Conservation (phyloP, 2,329 filamentous ascomycete species). For the Verticillium klebahnii region DNA sequence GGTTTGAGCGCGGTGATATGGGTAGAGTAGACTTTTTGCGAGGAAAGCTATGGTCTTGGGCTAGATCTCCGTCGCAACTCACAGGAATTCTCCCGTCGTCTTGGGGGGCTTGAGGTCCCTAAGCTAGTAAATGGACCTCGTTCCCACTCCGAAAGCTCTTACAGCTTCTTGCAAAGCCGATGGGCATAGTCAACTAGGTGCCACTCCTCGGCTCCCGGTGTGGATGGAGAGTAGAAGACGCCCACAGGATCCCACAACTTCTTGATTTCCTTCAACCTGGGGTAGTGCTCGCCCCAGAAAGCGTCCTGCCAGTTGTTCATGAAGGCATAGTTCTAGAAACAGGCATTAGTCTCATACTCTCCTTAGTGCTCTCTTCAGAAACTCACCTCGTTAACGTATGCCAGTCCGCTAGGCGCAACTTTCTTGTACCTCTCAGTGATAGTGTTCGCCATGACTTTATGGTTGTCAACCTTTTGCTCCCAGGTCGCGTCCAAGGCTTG, state of each 20-base stretch:
- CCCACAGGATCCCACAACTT: constrained; percentile 39
- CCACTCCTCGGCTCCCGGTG: constrained; percentile 12
- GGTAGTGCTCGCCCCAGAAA: constrained; percentile 11
- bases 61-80: too few species aligned
- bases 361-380: constrained; percentile 10
- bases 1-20: constrained; percentile 44
- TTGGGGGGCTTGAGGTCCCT: too few species aligned
- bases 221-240: constrained; percentile 34
- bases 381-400: constrained; percentile 11
- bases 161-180: constrained; percentile 9
- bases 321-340: constrained; percentile 10
- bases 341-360: background rate
- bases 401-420: constrained; percentile 7
- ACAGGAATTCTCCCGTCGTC: too few species aligned
- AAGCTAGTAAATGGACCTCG: too few species aligned
- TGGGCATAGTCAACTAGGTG: constrained; percentile 9
- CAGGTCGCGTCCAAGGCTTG: constrained; percentile 6
- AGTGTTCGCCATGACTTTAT: constrained; percentile 13
- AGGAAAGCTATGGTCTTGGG: too few species aligned
- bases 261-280: constrained; percentile 40
- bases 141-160: background rate
- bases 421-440: constrained; percentile 10
- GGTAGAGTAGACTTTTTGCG: constrained; percentile 33
- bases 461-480: constrained; percentile 6
- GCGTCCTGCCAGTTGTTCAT: constrained; percentile 13